Percentiles rank a stretch among this genome's conserved stretches.
Conservation (phyloP, 2,329 filamentous ascomycete genomes). For the Colletotrichum cuscutae region DNA sequence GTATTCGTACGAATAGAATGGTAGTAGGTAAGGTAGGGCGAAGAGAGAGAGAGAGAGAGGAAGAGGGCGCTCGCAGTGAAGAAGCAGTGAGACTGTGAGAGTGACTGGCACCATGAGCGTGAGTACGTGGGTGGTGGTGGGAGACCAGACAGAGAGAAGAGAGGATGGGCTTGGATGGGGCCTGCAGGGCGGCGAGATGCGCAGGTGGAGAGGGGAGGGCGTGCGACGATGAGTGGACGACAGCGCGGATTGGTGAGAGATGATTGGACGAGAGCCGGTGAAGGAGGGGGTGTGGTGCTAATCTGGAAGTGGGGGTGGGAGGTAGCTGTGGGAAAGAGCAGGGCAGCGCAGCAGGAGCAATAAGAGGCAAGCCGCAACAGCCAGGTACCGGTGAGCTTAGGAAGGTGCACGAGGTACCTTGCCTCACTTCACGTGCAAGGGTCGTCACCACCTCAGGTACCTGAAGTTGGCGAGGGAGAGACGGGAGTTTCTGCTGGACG, state of each 20-base stretch:
- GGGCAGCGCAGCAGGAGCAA: background rate
- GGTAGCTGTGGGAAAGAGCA: conserved; percentile 19
- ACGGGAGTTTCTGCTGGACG: background rate
- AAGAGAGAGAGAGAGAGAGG: conserved; percentile 6
- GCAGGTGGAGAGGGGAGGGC: conserved; percentile 18
- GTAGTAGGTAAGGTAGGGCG: background rate
- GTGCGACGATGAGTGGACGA: conserved; percentile 6
- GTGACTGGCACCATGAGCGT: conserved; percentile 3
- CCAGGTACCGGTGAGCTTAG: background rate
- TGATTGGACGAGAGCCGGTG: conserved; percentile 12
- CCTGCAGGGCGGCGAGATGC: conserved; percentile 34
- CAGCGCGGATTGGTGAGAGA: background rate
- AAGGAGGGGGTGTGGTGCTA: conserved; percentile 14
- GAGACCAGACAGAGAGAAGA: conserved; percentile 29
- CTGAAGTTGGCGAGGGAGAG: background rate
- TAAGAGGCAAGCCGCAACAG: background rate
- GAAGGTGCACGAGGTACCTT: conserved; percentile 10
- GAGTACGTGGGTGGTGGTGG: background rate
- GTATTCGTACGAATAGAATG: background rate
- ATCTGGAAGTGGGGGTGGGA: background rate
- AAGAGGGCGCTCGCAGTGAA: conserved; percentile 11
- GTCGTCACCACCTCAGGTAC: background rate
- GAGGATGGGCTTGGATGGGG: conserved; percentile 35
- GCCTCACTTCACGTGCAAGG: background rate
- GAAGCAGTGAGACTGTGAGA: conserved; percentile 5